phyloP scores from a whole-genome alignment of 345 rosid genomes.

The Erucastrum elatum region DNA sequence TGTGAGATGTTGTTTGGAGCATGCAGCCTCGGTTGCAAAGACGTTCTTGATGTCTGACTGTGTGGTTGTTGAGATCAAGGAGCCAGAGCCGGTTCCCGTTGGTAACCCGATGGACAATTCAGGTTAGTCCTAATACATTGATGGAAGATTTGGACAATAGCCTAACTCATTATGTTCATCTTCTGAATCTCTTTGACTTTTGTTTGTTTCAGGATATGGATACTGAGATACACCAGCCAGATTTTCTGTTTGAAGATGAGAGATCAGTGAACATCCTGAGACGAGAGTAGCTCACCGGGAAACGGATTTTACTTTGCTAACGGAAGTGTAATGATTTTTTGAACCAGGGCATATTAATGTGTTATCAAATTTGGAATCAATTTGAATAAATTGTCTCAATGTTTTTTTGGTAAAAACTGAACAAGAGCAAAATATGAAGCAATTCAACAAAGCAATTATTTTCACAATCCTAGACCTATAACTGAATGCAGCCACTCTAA shows the following conservation, averaged over 20 bases:
- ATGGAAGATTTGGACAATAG: background rate
- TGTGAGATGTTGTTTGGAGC: slow-evolving; percentile 98
- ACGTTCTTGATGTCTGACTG: slow-evolving; percentile 97
- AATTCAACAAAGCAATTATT: no score
- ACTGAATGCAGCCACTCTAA: no score
- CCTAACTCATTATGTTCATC: slow-evolving; percentile 13
- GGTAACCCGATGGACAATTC: slow-evolving; percentile 96
- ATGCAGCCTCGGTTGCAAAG: slow-evolving; percentile 89
- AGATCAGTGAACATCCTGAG: slow-evolving; percentile 4
- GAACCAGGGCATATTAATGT: background rate
- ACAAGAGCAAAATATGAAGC: no score
- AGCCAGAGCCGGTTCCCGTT: slow-evolving; percentile 65
- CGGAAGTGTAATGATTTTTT: slow-evolving; percentile 23
- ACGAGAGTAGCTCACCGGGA: slow-evolving; percentile 29
- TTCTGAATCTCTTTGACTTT: background rate
- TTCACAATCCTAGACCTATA: no score
- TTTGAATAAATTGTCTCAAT: no score
- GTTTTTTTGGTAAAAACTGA: no score
- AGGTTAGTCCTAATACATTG: slow-evolving; percentile 43
- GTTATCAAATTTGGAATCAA: no score
- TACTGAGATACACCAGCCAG: slow-evolving; percentile 11
- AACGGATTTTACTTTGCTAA: slow-evolving; percentile 22
- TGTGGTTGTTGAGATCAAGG: slow-evolving; percentile 95
- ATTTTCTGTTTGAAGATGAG: background rate
- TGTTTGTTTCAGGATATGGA: slow-evolving; percentile 34